Evolutionary conservation across 1,139 yeast genomes (phyloP).

Genomic region (Suhomyces coccinellae): DNA sequence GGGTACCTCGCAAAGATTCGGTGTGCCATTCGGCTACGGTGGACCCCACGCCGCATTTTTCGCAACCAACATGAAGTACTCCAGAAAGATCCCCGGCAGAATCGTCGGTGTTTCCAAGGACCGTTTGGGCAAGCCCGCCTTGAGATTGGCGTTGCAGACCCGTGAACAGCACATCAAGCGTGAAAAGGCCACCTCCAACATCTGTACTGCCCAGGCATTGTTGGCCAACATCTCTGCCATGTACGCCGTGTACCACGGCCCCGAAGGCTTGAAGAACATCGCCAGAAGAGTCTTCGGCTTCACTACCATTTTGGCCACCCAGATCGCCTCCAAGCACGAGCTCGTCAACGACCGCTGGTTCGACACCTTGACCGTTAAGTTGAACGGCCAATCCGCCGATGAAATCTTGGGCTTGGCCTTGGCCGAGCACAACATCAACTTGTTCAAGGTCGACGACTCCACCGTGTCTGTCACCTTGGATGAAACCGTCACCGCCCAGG

Average conservation of each 20-base stretch:
- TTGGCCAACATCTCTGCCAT: conserved; percentile 94
- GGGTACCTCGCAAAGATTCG: conserved; percentile 93
- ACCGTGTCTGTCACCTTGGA: conserved; percentile 79
- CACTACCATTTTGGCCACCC: conserved; percentile 69
- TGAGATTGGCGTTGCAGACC: conserved; percentile 91
- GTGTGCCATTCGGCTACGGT: conserved; percentile 97
- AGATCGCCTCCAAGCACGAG: conserved; percentile 49
- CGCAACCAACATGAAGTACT: conserved; percentile 74
- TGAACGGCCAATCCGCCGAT: conserved; percentile 53
- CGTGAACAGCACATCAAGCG: conserved; percentile 97
- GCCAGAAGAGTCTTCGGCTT: conserved; percentile 77
- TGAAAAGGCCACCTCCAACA: conserved; percentile 96
- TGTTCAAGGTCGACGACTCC: conserved; percentile 64
- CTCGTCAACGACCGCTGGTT: conserved; percentile 70
- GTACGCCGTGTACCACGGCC: conserved; percentile 97
- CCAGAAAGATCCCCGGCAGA: conserved; percentile 95
- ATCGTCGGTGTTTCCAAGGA: conserved; percentile 92
- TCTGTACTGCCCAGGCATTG: conserved; percentile 96
- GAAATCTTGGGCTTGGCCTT: conserved; percentile 60
- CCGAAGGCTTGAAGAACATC: conserved; percentile 79
- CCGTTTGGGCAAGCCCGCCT: conserved; percentile 83
- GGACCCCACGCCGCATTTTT: conserved; percentile 99
- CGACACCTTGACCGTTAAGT: conserved; percentile 78
- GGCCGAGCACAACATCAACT: conserved; percentile 63
- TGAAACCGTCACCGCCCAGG: conserved; percentile 74